phyloP scores from a whole-genome alignment of 1,139 yeast species.

The Debaryomycetaceae sp. region DNA sequence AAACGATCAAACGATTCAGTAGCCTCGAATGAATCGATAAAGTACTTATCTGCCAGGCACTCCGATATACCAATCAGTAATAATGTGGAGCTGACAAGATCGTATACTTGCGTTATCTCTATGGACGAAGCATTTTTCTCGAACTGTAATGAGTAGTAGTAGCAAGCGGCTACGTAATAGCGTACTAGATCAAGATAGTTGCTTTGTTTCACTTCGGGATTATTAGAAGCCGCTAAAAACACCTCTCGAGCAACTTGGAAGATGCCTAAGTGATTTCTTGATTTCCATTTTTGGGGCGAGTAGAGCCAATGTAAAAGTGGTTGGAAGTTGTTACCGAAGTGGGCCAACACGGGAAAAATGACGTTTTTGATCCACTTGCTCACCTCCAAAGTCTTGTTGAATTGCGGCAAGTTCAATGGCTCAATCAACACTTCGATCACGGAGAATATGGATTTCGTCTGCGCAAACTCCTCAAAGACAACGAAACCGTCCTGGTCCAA shows the following conservation, averaged over 20 bases:
- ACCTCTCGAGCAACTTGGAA: slow-evolving; percentile 1
- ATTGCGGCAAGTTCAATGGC: slow-evolving; percentile 17
- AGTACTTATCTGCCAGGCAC: not conserved
- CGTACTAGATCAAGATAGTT: not conserved
- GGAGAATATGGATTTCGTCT: not conserved
- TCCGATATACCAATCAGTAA: slow-evolving; percentile 1
- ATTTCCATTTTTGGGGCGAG: slow-evolving; percentile 5
- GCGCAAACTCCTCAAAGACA: slow-evolving; percentile 14
- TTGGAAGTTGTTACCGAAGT: slow-evolving; percentile 17
- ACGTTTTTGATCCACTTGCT: slow-evolving; percentile 27
- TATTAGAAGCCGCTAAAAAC: not conserved
- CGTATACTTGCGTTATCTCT: slow-evolving; percentile 29
- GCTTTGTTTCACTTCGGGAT: not conserved
- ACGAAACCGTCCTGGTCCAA: slow-evolving; percentile 13
- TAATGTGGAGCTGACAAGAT: slow-evolving; percentile 24
- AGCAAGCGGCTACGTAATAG: slow-evolving; percentile 22
- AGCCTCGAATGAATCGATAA: not conserved
- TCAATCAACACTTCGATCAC: slow-evolving; percentile 13
- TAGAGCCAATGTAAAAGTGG: slow-evolving; percentile 29
- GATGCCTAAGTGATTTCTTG: slow-evolving; percentile 1
- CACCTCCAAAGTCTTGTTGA: slow-evolving; percentile 12
- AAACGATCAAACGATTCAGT: not conserved
- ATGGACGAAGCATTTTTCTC: slow-evolving; percentile 20
- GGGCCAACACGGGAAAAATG: slow-evolving; percentile 26
- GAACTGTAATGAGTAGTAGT: slow-evolving; percentile 19